Evolutionary conservation across 768 basidiomycete genomes (phyloP).

Genomic region (Albatrellus ellisii): DNA sequence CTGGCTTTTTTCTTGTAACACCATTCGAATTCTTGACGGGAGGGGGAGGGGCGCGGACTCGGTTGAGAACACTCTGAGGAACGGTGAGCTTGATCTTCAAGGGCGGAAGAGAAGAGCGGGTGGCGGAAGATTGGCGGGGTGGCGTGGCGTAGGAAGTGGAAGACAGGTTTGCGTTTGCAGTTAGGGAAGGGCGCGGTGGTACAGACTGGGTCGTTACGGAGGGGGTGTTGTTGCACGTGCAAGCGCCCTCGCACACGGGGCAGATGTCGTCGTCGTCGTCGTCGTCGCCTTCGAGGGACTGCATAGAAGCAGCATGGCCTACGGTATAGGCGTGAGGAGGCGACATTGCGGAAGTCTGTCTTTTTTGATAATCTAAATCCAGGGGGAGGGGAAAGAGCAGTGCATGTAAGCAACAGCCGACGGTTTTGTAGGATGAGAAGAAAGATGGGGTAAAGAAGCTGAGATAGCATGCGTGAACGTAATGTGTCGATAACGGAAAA

Average conservation of each 20-base stretch:
- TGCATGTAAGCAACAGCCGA: slow-evolving; percentile 3
- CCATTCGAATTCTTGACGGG: neutral
- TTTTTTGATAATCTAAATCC: slow-evolving; percentile 34
- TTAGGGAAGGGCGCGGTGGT: slow-evolving; percentile 3
- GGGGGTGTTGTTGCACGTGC: slow-evolving; percentile 57
- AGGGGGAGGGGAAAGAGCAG: slow-evolving; percentile 10
- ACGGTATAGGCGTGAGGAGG: slow-evolving; percentile 57
- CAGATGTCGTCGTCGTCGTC: slow-evolving; percentile 83
- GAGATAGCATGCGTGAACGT: slow-evolving; percentile 4
- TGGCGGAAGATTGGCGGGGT: slow-evolving; percentile 2
- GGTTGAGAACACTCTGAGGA: slow-evolving; percentile 11
- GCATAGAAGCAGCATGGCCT: slow-evolving; percentile 25
- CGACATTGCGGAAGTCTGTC: slow-evolving; percentile 50
- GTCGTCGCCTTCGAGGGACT: slow-evolving; percentile 27
- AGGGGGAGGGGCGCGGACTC: slow-evolving; percentile 3
- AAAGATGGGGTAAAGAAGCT: slow-evolving; percentile 4
- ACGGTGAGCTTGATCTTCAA: slow-evolving; percentile 16
- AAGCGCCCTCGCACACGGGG: slow-evolving; percentile 84
- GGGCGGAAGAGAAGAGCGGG: slow-evolving; percentile 1
- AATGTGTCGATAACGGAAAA: too few relatives aligned
- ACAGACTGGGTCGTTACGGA: neutral
- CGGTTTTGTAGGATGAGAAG: slow-evolving; percentile 7
- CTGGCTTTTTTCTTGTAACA: slow-evolving; percentile 8
- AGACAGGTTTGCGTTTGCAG: neutral
- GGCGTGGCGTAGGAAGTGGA: slow-evolving; percentile 1